Evolutionary conservation across 2,329 filamentous ascomycete species (phyloP), one percentile per base, ranked within the genome.

Genomic region (Sporothrix dimorphospora): DNA sequence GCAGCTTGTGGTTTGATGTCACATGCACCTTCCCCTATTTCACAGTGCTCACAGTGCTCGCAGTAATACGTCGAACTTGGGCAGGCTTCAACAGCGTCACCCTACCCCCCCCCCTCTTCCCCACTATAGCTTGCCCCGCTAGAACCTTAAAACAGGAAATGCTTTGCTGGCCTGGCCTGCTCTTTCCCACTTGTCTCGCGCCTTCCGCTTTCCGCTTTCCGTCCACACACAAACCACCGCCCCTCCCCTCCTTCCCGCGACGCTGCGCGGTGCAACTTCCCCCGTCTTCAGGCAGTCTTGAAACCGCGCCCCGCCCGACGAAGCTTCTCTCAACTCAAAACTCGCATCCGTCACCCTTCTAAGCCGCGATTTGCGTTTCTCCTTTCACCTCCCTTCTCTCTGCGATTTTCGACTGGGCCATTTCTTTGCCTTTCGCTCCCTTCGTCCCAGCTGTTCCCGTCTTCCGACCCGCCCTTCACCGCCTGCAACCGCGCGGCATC

Each of bases 111-210:
- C n/a, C 38, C 67, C 53, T 34, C 24, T 69, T 65, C 72, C n/a
- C 72, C 72, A 73, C 59, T 34, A 47, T 34, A 73, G 67, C 67
- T 72, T 72, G 70, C 72, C 70, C 72, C 72, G 67, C 72, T 70
- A 70, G 19, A 69, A 70, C 38, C 72, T 71, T 72, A 73, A 73
- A 71, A 45, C 72, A 65, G 57, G 61, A 55, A 68, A 61, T 24
- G 45, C 59, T 57, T 30, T 57, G 21, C 7, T 53, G 49, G 21
- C 24, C 49, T 53, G 49, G 8, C 24, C 12, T 57, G 14, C 19
- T 16, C 30, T 14, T 24, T 57, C 16, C 49, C 53, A 45, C 8
- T 42, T 27, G 40, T 67, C 69, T 40, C 42, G 45, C 69, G 30
- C 40, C 55, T 70, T 65, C 51, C 34, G 45, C 27, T 40, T 51